Conservation (phyloP, 768 basidiomycete species). For the Suillus variegatus region DNA sequence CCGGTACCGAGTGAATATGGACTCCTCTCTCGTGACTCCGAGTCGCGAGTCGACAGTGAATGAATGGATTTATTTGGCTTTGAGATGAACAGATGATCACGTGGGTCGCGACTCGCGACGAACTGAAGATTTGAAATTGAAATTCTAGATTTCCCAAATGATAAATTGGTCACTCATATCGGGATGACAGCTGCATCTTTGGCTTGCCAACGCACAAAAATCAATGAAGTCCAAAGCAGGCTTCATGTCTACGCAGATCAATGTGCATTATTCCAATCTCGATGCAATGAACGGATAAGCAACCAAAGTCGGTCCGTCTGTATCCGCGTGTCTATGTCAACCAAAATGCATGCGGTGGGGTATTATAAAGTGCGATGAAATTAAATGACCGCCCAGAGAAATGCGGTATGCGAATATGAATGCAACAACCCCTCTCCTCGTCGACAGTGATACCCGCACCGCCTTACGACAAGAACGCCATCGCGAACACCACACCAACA, state of each 20-base stretch:
- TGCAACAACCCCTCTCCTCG: no score
- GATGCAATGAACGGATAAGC: constrained; percentile 1
- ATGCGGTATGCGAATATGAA: neutral
- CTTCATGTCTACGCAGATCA: neutral
- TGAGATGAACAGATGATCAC: no score
- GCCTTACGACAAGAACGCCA: constrained; percentile 36
- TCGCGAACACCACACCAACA: constrained; percentile 34
- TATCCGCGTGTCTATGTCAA: neutral
- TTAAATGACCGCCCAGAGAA: neutral
- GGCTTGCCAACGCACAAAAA: no score
- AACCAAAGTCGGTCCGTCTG: neutral
- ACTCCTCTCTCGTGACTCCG: no score
- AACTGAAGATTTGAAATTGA: no score
- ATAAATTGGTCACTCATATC: no score
- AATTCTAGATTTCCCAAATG: no score
- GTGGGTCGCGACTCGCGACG: no score
- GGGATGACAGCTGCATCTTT: no score
- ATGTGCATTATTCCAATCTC: neutral
- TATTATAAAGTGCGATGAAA: neutral
- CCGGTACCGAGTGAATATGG: no score
- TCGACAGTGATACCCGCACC: neutral
- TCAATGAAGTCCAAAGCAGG: neutral
- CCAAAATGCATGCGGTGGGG: neutral
- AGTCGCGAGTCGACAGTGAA: no score
- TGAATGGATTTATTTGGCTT: no score